Conservation (phyloP, 2,329 filamentous ascomycete genomes). For the Fusarium armeniacum region DNA sequence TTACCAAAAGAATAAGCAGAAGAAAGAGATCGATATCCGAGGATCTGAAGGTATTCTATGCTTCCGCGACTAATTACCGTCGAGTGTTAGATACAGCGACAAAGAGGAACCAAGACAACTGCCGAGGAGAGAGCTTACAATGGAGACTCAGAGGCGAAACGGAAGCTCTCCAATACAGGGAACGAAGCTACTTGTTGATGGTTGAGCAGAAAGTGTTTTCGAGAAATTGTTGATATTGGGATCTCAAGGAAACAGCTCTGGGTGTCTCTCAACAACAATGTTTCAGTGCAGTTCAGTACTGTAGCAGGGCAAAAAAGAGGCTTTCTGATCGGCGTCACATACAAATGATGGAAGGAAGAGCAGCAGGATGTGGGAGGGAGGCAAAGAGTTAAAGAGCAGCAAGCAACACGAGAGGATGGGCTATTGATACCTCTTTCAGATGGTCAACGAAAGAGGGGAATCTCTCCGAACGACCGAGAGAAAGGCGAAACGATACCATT, state of each 20-base stretch:
- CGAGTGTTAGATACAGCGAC: conserved; percentile 15
- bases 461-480: conserved; percentile 41
- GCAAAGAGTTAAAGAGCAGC: conserved; percentile 33
- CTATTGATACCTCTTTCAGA: conserved; percentile 38
- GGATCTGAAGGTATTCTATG: conserved; percentile 14
- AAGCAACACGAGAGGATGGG: conserved; percentile 25
- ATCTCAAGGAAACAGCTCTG: conserved; percentile 22
- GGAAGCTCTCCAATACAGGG: conserved; percentile 21
- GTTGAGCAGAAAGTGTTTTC: no score
- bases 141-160: conserved; percentile 38
- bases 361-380: conserved; percentile 36
- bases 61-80: conserved; percentile 35
- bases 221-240: conserved; percentile 18
- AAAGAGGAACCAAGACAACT: conserved; percentile 7
- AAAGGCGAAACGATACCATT: conserved; percentile 25
- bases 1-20: conserved; percentile 42
- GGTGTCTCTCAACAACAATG: conserved; percentile 26
- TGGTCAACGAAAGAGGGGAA: conserved; percentile 19
- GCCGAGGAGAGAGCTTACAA: conserved; percentile 19
- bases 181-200: conserved; percentile 32
- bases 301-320: conserved; percentile 24
- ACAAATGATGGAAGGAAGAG: conserved; percentile 24
- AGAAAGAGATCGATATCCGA: conserved; percentile 34
- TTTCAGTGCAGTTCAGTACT: conserved; percentile 6
- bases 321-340: conserved; percentile 40